Conservation (phyloP, 2,329 filamentous ascomycete species). For the Fusarium sp. region DNA sequence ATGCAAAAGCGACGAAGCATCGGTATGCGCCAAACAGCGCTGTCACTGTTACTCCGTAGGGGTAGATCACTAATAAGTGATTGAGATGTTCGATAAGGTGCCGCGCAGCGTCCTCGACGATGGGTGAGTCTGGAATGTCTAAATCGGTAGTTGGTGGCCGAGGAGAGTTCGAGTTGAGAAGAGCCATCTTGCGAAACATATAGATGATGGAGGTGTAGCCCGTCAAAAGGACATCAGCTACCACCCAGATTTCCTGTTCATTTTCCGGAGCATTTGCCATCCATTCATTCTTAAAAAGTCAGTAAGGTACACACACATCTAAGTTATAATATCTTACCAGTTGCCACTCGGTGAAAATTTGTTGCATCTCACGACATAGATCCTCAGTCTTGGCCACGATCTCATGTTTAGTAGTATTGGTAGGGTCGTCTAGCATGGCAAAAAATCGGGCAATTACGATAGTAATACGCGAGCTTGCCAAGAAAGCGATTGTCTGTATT, state of each 20-base stretch:
- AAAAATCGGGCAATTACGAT: conserved; percentile 52
- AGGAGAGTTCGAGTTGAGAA: conserved; percentile 49
- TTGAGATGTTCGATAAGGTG: conserved; percentile 41
- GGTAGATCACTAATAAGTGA: conserved; percentile 39
- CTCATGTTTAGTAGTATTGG: conserved; percentile 36
- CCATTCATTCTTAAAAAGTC: conserved; percentile 45
- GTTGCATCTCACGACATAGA: conserved; percentile 48
- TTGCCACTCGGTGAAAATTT: conserved; percentile 50
- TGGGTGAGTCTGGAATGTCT: conserved; percentile 50
- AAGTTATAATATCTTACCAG: conserved; percentile 30
- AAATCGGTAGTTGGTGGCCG: conserved; percentile 46
- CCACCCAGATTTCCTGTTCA: conserved; percentile 48
- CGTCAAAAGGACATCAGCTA: conserved; percentile 50
- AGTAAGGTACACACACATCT: neutral
- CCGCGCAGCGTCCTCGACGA: conserved; percentile 49
- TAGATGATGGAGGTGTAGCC: conserved; percentile 53
- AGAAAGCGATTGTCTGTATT: conserved; percentile 47
- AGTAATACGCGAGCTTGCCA: conserved; percentile 50
- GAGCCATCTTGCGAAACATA: conserved; percentile 53
- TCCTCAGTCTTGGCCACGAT: conserved; percentile 48
- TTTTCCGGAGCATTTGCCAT: conserved; percentile 35
- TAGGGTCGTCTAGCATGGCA: conserved; percentile 46
- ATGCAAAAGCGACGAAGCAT: conserved; percentile 50
- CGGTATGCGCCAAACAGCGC: conserved; percentile 49
- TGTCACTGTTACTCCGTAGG: conserved; percentile 46